Conservation (phyloP, 495 filamentous ascomycete species). For the Tuber microsphaerosporum region DNA sequence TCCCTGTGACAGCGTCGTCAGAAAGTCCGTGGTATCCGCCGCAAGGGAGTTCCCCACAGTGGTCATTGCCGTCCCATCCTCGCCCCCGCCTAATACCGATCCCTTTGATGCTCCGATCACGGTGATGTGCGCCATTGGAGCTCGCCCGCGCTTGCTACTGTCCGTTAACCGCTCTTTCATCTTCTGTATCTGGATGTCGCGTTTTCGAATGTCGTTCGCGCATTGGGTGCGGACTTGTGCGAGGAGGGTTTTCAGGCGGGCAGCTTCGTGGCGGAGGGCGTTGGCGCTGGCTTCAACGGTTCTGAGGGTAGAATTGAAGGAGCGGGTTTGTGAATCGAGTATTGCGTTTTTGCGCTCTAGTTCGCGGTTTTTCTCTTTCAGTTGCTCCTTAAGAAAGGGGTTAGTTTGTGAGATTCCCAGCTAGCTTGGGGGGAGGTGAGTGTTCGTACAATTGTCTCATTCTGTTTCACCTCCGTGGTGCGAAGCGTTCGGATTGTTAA, state of each 20-base stretch:
- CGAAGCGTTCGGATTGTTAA: conserved; percentile 70
- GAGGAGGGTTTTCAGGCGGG: conserved; percentile 65
- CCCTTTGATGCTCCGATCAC: conserved; percentile 21
- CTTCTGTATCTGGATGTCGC: conserved; percentile 78
- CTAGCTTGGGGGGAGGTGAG: conserved; percentile 8
- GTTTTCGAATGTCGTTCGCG: conserved; percentile 84
- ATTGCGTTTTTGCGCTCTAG: conserved; percentile 66
- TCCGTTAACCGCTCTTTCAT: conserved; percentile 76
- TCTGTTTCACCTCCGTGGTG: conserved; percentile 61
- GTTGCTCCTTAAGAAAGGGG: conserved; percentile 45
- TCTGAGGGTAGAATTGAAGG: conserved; percentile 60
- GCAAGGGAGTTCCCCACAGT: conserved; percentile 45
- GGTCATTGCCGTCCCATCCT: conserved; percentile 43
- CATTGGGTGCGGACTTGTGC: conserved; percentile 78
- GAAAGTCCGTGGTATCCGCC: conserved; percentile 83
- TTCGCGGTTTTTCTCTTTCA: conserved; percentile 65
- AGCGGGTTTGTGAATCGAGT: conserved; percentile 64
- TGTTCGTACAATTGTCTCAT: conserved; percentile 50
- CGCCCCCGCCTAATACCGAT: conserved; percentile 44
- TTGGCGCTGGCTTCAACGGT: conserved; percentile 63
- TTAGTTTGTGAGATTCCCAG: conserved; percentile 8
- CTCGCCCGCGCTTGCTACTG: conserved; percentile 29
- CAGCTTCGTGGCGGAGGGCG: conserved; percentile 69
- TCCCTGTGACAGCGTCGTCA: conserved; percentile 78
- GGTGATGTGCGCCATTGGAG: conserved; percentile 19